Evolutionary conservation across 352 stramenopile species (phyloP), one percentile per base, ranked within the genome.

Genomic region (Phytophthora ramorum): DNA sequence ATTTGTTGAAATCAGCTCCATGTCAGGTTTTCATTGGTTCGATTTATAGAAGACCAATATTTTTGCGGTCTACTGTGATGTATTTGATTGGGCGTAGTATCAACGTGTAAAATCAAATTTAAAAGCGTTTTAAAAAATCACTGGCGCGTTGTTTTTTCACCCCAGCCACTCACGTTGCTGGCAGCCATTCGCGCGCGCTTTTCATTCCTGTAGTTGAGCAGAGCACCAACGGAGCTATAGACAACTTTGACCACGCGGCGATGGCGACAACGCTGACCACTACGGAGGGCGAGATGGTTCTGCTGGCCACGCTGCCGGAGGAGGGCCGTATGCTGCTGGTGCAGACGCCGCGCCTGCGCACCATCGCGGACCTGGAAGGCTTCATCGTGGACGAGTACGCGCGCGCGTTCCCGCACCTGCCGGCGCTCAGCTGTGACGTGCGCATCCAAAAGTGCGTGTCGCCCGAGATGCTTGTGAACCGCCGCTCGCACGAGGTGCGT

Each of bases 401-500:
- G 32, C 77, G 79, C 60, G 81, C 91, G 41, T 92, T 89, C 68
- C 85, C 83, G 30, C 66, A 81, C 45, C 65, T 75, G 55, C 47
- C 74, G 46, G 35, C 74, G 49, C 71, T 91, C 45, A 70, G 63
- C 54, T 66, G 69, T 13, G 69, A 87, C 68, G 46, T 89, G 66
- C 83, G 85, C 51, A 83, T 93, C 35, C 83, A 91, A 53, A 93
- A 91, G 69, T 91, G 85, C 53, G 71, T 93, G 53, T 69, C 73
- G 28, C 74, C 77, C 47, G 69, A 81, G 13, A 63, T 85, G 24
- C 76, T 91, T 45, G 50, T 87, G 16, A 77, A 90, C 58, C 82
- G 75, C 30, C 80, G 78, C 40, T 62, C 73, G 40, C 71, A 78
- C 17, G 14, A 49, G n/a, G 30, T 63, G 24, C 51, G 65, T 14